Percentiles rank a stretch among this genome's conserved stretches.
Conservation (phyloP, 768 basidiomycete species). For the Pleurotus tuber-regium region DNA sequence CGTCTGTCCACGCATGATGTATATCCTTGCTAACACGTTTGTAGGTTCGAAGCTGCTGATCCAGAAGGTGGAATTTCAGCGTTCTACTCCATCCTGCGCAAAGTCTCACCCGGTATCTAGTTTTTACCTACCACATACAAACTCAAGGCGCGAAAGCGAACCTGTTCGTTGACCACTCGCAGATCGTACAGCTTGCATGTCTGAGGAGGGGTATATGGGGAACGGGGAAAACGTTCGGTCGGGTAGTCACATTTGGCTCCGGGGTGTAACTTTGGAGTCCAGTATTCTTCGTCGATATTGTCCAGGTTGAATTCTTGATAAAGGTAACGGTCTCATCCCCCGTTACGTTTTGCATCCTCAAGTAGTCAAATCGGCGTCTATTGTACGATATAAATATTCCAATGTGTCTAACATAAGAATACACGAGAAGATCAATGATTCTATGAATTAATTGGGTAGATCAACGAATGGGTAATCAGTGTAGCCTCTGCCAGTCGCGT, state of each 20-base stretch:
- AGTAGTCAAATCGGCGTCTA: too few relatives aligned
- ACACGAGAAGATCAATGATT: too few relatives aligned
- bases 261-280: too few relatives aligned
- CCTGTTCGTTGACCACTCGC: slow-evolving; percentile 43
- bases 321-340: too few relatives aligned
- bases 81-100: neutral
- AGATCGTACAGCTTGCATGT: slow-evolving; percentile 43
- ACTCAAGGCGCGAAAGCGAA: slow-evolving; percentile 41
- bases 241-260: slow-evolving; percentile 40
- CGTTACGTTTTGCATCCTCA: too few relatives aligned
- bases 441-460: too few relatives aligned
- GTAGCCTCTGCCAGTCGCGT: slow-evolving; percentile 25
- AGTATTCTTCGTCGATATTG: too few relatives aligned
- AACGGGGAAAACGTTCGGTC: slow-evolving; percentile 40
- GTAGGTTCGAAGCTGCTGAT: slow-evolving; percentile 42
- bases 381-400: too few relatives aligned
- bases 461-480: slow-evolving; percentile 28
- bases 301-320: too few relatives aligned
- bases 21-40: neutral
- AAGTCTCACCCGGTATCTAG: slow-evolving; percentile 13
- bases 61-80: slow-evolving; percentile 20
- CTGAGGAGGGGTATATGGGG: slow-evolving; percentile 44
- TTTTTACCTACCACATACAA: slow-evolving; percentile 43
- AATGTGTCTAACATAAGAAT: too few relatives aligned
- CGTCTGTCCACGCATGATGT: neutral